Evolutionary conservation across 768 basidiomycete genomes (phyloP), one percentile per base, ranked within the genome.

Genomic region (Grammothele lineata): DNA sequence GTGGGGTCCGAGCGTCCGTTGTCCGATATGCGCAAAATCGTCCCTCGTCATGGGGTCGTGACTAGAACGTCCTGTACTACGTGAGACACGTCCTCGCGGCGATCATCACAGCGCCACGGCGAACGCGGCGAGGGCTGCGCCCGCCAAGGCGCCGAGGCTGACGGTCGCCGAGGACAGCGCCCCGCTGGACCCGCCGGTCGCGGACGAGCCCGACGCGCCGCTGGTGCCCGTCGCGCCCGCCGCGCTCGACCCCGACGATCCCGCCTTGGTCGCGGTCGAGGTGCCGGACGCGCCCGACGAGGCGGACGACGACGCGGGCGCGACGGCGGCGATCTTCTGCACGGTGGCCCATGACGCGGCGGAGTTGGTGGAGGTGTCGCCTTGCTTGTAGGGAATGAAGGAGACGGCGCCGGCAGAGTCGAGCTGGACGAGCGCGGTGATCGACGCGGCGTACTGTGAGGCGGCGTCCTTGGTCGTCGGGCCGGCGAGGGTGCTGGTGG

Each of bases 371-470:
- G 59, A 58, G 7, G 66, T 59, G 47, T 73, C 66, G n/a, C 67
- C 70, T 40, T 73, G 64, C 50, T 62, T 72, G 67, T 77, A 85
- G 1, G 80, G 74, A 27, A 88, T 64, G 70, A 72, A 88, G 11
- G 72, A 77, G 17, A 89, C 70, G 1, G 69, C 66, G 38, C 85
- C 85, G 2, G 68, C 68, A 21, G 76, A 78, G 34, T 81, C 72
- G 22, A 90, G 76, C 62, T 90, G 87, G 14, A 90, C 75, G 37
- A 90, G 72, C 1, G 81, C 71, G 25, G 64, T 67, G 38, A 71
- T 73, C 25, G 79, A 74, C 3, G 85, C 85, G 52, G 80, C 81
- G 68, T 86, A 89, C 7, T 69, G 73, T 8, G 85, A 77, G 3
- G 59, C 52, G 26, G 84, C 47, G 59, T 87, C 84, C 57, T 85